Evolutionary conservation across 1,139 yeast species (phyloP), one percentile per base, ranked within the genome.

Genomic region (Kurtzmaniella quercitrusa): DNA sequence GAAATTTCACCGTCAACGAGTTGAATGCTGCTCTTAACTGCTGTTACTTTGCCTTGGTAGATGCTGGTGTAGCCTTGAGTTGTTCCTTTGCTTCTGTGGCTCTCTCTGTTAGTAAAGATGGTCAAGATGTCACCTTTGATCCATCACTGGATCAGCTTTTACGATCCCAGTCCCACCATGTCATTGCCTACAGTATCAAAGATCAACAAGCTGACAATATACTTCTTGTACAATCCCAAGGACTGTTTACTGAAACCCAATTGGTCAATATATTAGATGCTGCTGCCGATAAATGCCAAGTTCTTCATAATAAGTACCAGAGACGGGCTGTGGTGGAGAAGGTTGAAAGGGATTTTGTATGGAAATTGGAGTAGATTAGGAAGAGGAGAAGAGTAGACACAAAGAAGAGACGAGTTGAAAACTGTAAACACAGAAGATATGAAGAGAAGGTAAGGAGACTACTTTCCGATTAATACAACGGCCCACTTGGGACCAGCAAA

Each of bases 1-100:
- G 53, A 31, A 64, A 65, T 46, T 68, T 58, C 51, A 60, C 75
- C 19, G 61, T 71, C 42, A 70, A 78, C 46, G 95, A 89, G 57
- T 65, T 89, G 38, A 75, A 82, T 38, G 81, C 85, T 1, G 82
- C 87, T 14, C 72, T 91, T 39, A 91, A 91, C 59, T 81, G 90
- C 10, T 68, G 83, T 4, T 81, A 73, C 48, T 65, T 86, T 51
- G 95, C 96, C 0, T 70, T 91, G 41, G 59, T 89, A 1, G 93
- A 89, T 60, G 87, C 95, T 7, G 89, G 88, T 38, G 72, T 93
- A 10, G 85, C 91, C 0, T 61, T 91, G 45, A 70, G 73, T 43
- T 66, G 77, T 11, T 76, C 91, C 2, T 82, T 82, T 52, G 75
- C 80, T 0, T 79, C 91, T 8, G 69, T 75, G 0, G 66, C 77